phyloP scores from a whole-genome alignment of 2,329 filamentous ascomycete species.

The Fulvia fulva region DNA sequence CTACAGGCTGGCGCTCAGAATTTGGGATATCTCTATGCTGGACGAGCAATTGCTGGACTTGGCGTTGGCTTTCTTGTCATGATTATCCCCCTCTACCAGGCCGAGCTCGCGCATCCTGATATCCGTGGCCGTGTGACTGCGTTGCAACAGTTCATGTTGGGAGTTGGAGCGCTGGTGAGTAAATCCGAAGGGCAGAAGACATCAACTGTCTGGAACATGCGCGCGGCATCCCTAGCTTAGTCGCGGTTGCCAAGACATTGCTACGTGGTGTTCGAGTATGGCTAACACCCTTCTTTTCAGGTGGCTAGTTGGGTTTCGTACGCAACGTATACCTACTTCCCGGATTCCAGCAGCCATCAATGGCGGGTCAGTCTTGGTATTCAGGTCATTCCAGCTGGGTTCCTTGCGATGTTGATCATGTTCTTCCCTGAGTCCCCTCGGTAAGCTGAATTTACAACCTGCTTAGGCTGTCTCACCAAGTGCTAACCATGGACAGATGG shows the following conservation, averaged over 20 bases:
- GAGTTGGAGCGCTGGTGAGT: conserved; percentile 61
- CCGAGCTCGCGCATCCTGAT: conserved; percentile 71
- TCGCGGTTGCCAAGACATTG: too few species aligned
- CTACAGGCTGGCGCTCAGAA: conserved; percentile 66
- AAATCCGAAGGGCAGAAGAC: too few species aligned
- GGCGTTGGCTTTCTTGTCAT: conserved; percentile 60
- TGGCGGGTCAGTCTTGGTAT: conserved; percentile 66
- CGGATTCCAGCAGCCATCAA: conserved; percentile 46
- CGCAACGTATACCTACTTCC: conserved; percentile 53
- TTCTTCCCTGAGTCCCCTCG: conserved; percentile 62
- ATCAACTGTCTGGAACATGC: background rate
- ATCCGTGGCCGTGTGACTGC: conserved; percentile 73
- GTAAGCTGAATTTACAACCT: conserved; percentile 16
- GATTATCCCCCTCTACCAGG: conserved; percentile 71
- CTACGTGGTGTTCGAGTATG: too few species aligned
- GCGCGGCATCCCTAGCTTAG: too few species aligned
- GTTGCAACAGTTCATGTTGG: conserved; percentile 79
- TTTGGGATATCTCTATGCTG: conserved; percentile 63
- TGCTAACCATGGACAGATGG: conserved; percentile 49
- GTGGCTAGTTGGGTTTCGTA: conserved; percentile 72
- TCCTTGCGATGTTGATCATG: conserved; percentile 63
- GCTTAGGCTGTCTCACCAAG: conserved; percentile 35
- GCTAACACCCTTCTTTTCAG: too few species aligned
- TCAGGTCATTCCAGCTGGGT: conserved; percentile 64
- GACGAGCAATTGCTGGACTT: conserved; percentile 45